Percentiles rank a stretch among this genome's conserved stretches.
These are phyloP conservation scores for Proteromonas lacertae DNA, from an alignment of 352 stramenopile species.

Conservation along the genomic window DNA sequence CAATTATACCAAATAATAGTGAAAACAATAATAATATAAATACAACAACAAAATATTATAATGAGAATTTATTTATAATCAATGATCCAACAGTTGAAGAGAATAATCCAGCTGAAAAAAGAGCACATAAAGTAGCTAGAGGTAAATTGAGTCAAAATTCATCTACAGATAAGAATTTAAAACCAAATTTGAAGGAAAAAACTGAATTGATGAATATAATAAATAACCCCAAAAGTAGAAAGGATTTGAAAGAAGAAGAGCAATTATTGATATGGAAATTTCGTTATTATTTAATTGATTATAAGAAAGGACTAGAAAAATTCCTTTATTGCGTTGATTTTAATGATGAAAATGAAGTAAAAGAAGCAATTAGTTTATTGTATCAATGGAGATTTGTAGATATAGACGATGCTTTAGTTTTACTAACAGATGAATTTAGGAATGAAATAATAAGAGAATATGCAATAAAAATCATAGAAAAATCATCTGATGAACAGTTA, in stretches of 20 bases:
- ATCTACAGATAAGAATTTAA: constrained; percentile 76
- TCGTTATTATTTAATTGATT: constrained; percentile 63
- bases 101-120: no score
- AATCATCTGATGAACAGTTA: constrained; percentile 78
- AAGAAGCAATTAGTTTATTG: constrained; percentile 30
- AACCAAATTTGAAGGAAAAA: constrained; percentile 71
- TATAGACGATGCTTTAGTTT: not conserved
- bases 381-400: constrained; percentile 9
- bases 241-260: constrained; percentile 22
- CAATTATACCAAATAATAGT: no score
- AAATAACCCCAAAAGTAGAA: constrained; percentile 24
- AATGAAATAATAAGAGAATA: constrained; percentile 30
- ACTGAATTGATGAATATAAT: constrained; percentile 56
- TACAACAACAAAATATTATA: no score
- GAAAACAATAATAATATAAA: no score
- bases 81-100: no score
- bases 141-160: no score
- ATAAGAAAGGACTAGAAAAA: constrained; percentile 70
- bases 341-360: constrained; percentile 78
- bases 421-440: constrained; percentile 16
- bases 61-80: no score
- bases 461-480: constrained; percentile 65
- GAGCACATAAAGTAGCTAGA: not conserved
- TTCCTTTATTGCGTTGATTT: constrained; percentile 90
- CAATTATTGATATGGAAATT: constrained; percentile 16